These are phyloP conservation scores for Alnus glutinosa DNA, from an alignment of 306 rosid species.

Conservation along the genomic window DNA sequence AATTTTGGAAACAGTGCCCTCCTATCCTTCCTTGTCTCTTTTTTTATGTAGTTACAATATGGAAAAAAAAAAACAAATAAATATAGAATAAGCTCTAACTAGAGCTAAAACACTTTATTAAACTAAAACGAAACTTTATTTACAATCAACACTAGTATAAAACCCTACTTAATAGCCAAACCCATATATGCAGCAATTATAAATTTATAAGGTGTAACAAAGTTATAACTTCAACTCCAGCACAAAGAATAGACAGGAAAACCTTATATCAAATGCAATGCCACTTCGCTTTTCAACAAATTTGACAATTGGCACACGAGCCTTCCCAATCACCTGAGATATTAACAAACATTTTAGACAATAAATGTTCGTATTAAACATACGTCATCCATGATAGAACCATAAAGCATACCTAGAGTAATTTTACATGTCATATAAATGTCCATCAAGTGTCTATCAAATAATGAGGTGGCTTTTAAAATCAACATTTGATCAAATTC, in stretches of 20 bases:
- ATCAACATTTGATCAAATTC: too few relatives aligned
- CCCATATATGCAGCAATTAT: conserved; percentile 1
- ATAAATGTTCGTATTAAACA: not conserved
- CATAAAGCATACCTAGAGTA: too few relatives aligned
- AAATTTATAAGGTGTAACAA: not conserved
- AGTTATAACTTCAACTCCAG: conserved; percentile 11
- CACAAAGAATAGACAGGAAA: conserved; percentile 12
- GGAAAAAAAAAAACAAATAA: not conserved
- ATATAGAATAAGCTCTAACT: not conserved
- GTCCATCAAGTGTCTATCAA: too few relatives aligned
- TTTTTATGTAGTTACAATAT: too few relatives aligned
- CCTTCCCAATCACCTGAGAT: conserved; percentile 86
- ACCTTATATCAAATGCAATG: conserved; percentile 91
- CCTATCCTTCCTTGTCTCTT: not conserved
- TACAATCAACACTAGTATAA: not conserved
- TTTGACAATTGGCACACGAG: conserved; percentile 94
- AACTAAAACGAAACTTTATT: not conserved
- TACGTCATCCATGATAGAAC: not conserved
- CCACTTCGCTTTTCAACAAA: conserved; percentile 82
- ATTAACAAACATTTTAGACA: conserved; percentile 22
- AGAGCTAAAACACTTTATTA: not conserved
- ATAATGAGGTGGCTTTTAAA: too few relatives aligned
- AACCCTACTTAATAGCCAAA: not conserved
- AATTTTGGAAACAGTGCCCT: not conserved
- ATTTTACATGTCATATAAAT: too few relatives aligned